Conservation (phyloP, 306 rosid species). For the Glycine soja region DNA sequence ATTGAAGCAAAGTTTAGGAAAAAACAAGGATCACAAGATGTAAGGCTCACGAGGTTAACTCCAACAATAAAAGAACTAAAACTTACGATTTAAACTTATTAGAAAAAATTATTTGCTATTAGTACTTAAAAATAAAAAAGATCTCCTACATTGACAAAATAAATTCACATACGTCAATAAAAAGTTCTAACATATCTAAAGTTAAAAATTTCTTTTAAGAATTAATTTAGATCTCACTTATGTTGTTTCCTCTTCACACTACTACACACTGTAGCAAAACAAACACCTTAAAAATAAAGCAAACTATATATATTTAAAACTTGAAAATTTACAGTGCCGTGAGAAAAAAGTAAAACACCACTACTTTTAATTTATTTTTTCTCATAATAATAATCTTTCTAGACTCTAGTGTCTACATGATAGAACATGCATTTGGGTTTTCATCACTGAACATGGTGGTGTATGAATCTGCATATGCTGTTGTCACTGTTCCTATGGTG, state of each 20-base stretch:
- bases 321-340: slow-evolving; percentile 39
- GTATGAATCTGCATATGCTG: slow-evolving; percentile 69
- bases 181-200: too few relatives aligned
- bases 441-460: slow-evolving; percentile 87
- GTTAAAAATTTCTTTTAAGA: too few relatives aligned
- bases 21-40: slow-evolving; percentile 5
- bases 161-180: too few relatives aligned
- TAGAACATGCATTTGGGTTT: slow-evolving; percentile 90
- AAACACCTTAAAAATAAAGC: neutral
- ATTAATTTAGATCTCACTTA: too few relatives aligned
- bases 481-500: slow-evolving; percentile 51
- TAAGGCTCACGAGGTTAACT: too few relatives aligned
- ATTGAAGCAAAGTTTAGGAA: neutral
- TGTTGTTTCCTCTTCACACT: neutral
- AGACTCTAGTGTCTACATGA: slow-evolving; percentile 56
- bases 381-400: neutral
- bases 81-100: too few relatives aligned
- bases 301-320: slow-evolving; percentile 9
- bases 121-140: too few relatives aligned
- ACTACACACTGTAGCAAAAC: neutral
- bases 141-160: too few relatives aligned
- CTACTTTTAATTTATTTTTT: neutral
- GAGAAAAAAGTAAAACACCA: neutral
- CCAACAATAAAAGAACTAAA: too few relatives aligned
- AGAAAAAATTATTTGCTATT: too few relatives aligned